Evolutionary conservation across 2,329 filamentous ascomycete species (phyloP).

Genomic region (Xylaria sp.): DNA sequence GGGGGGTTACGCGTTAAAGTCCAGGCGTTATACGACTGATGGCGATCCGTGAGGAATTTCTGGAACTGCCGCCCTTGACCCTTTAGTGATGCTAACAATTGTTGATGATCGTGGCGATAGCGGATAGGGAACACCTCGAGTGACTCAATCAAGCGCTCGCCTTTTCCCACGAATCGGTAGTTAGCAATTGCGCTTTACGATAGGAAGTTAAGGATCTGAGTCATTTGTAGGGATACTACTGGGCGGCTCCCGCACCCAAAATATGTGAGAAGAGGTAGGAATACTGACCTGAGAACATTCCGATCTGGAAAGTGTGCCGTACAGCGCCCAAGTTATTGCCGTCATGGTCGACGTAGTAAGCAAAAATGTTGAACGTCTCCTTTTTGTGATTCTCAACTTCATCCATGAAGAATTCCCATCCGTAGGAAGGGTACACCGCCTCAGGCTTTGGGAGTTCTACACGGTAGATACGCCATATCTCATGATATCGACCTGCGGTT

Average conservation of each 20-base stretch:
- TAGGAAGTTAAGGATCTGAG: not conserved
- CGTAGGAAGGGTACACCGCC: conserved; percentile 45
- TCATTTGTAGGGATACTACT: not conserved
- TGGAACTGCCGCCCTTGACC: conserved; percentile 51
- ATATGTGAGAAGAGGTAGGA: not conserved
- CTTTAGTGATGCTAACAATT: conserved; percentile 50
- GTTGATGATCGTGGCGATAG: conserved; percentile 51
- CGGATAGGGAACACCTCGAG: conserved; percentile 55
- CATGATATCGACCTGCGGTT: conserved; percentile 52
- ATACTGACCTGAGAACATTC: conserved; percentile 49
- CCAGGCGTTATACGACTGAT: conserved; percentile 56
- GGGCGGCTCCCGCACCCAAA: not conserved
- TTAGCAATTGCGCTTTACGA: not conserved
- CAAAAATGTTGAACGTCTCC: conserved; percentile 50
- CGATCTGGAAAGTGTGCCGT: conserved; percentile 52
- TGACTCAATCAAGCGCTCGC: conserved; percentile 52
- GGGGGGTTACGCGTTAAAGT: conserved; percentile 54
- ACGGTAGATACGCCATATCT: conserved; percentile 54
- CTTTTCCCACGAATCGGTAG: not conserved
- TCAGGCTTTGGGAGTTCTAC: conserved; percentile 48
- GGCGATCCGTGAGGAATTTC: conserved; percentile 50
- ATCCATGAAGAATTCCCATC: conserved; percentile 53
- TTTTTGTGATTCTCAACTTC: conserved; percentile 48
- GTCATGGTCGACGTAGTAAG: conserved; percentile 57
- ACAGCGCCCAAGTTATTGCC: conserved; percentile 54